phyloP scores from a whole-genome alignment of 2,329 filamentous ascomycete species.

The Cladorrhinum sp. region DNA sequence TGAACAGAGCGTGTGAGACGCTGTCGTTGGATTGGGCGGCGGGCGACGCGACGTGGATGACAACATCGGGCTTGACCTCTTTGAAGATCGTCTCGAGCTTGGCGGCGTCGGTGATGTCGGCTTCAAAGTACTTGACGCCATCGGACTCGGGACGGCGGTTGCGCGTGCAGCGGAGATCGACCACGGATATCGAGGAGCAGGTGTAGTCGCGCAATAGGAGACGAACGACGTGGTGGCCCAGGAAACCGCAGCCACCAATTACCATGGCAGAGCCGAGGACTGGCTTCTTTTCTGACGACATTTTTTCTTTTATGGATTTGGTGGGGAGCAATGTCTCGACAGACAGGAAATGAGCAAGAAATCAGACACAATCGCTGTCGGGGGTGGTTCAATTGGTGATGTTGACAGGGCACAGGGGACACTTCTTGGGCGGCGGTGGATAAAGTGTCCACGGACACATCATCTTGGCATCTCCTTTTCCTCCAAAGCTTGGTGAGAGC shows the following conservation, averaged over 20 bases:
- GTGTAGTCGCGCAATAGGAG: constrained; percentile 63
- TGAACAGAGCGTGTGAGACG: constrained; percentile 61
- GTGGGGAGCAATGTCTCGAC: too few relatives aligned
- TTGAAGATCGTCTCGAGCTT: constrained; percentile 62
- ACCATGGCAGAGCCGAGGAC: constrained; percentile 69
- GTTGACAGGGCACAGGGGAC: not conserved
- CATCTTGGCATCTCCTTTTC: constrained; percentile 10
- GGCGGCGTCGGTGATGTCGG: constrained; percentile 69
- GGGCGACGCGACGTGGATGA: constrained; percentile 87
- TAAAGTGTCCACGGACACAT: not conserved
- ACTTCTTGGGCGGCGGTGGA: not conserved
- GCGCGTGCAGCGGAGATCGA: constrained; percentile 68
- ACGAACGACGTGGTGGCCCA: constrained; percentile 78
- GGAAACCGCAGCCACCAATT: constrained; percentile 79
- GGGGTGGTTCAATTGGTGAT: not conserved
- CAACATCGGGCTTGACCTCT: constrained; percentile 69
- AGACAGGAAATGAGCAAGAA: not conserved
- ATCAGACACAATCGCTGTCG: not conserved
- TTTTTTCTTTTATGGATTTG: constrained; percentile 12
- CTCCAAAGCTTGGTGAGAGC: not conserved
- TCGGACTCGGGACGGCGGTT: constrained; percentile 60
- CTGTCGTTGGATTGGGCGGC: constrained; percentile 51
- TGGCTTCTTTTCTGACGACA: constrained; percentile 37
- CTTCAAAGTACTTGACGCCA: constrained; percentile 66
- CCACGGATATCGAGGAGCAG: constrained; percentile 58